Conservation (phyloP, 176 grass and related monocot genomes). For the Cocos nucifera region DNA sequence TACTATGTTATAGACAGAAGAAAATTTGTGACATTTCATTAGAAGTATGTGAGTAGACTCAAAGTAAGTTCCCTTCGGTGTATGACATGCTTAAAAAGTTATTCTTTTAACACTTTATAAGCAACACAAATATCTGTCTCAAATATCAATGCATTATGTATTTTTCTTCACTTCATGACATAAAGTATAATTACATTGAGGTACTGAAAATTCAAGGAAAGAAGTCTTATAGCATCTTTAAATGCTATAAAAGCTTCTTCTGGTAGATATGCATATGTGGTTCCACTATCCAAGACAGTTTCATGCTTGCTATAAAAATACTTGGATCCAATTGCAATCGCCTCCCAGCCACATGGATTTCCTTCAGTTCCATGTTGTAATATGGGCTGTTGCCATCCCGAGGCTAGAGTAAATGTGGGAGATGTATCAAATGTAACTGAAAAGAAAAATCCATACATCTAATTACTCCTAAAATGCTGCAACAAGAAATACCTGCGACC, state of each 20-base stretch:
- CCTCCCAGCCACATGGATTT: constrained; percentile 84
- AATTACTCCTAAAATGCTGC: constrained; percentile 2
- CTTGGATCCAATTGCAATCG: constrained; percentile 54
- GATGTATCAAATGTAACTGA: constrained; percentile 36
- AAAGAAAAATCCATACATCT: constrained; percentile 15
- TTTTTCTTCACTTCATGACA: no score
- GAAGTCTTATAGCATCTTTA: constrained; percentile 75
- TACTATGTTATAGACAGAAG: neutral
- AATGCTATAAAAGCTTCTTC: constrained; percentile 88
- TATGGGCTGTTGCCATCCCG: constrained; percentile 79
- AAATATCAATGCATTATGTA: no score
- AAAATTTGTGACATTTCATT: neutral
- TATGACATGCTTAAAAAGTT: no score
- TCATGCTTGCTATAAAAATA: constrained; percentile 72
- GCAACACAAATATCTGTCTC: no score
- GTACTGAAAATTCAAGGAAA: neutral
- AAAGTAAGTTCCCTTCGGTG: no score
- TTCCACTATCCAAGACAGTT: constrained; percentile 96
- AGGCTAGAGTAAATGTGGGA: constrained; percentile 43
- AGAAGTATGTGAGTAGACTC: no score
- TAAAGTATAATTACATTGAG: no score
- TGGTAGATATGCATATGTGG: constrained; percentile 93
- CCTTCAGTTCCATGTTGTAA: constrained; percentile 98
- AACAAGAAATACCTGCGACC: constrained; percentile 51
- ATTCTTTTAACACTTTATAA: no score